phyloP scores from a whole-genome alignment of 805 yeast genomes.

The Tetrapisispora phaffii region DNA sequence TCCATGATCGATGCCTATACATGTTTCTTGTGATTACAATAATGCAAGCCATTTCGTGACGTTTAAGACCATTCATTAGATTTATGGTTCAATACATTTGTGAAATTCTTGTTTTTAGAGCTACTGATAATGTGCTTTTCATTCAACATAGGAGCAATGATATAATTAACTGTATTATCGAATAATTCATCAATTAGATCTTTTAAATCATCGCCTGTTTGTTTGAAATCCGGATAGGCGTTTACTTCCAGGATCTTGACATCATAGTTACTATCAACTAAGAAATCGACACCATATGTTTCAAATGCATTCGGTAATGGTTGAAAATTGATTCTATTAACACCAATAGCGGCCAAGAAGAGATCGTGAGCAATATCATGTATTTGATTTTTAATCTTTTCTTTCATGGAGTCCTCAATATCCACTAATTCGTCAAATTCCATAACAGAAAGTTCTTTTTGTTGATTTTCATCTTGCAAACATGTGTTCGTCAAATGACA shows the following conservation, averaged over 20 bases:
- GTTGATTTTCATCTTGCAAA: constrained; percentile 49
- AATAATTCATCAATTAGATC: constrained; percentile 57
- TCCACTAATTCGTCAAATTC: constrained; percentile 52
- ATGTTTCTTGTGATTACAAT: no score
- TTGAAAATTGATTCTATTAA: constrained; percentile 76
- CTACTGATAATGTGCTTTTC: constrained; percentile 7
- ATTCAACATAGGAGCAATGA: constrained; percentile 42
- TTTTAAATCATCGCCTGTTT: constrained; percentile 75
- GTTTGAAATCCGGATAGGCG: constrained; percentile 93
- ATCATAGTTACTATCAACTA: constrained; percentile 47
- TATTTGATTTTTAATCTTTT: constrained; percentile 43
- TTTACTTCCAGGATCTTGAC: constrained; percentile 75
- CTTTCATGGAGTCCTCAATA: constrained; percentile 30
- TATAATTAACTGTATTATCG: constrained; percentile 40
- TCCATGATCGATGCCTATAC: no score
- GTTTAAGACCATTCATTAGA: constrained; percentile 30
- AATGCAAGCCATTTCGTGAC: background rate
- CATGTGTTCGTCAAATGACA: constrained; percentile 95
- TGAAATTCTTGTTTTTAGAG: constrained; percentile 20
- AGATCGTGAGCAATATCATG: constrained; percentile 55
- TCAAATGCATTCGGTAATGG: constrained; percentile 78
- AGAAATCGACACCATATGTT: constrained; percentile 79
- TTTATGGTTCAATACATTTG: constrained; percentile 33
- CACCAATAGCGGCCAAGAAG: constrained; percentile 70
- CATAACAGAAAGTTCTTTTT: constrained; percentile 40